Percentiles rank a stretch among this genome's conserved stretches.
phyloP scores from a whole-genome alignment of 768 basidiomycete genomes.

The Kwoniella sp. region DNA sequence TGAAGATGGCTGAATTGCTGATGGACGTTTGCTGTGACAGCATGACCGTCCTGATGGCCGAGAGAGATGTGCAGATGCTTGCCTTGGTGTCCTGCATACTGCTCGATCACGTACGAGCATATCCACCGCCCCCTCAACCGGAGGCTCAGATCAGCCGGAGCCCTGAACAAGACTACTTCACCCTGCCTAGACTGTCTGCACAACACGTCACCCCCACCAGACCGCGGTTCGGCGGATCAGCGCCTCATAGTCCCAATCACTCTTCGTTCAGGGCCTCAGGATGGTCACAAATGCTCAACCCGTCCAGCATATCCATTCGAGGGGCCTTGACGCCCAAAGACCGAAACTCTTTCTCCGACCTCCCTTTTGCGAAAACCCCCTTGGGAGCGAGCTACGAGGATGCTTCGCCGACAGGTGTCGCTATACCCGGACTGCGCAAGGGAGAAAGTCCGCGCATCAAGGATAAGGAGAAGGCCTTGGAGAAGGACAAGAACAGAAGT shows the following conservation, averaged over 20 bases:
- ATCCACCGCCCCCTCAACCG: slow-evolving; percentile 15
- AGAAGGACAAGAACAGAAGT: background rate
- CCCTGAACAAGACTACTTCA: slow-evolving; percentile 41
- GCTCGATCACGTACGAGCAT: slow-evolving; percentile 13
- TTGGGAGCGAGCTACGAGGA: slow-evolving; percentile 15
- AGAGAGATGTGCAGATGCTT: slow-evolving; percentile 38
- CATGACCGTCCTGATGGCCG: slow-evolving; percentile 19
- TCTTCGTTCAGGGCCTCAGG: slow-evolving; percentile 24
- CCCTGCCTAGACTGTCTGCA: slow-evolving; percentile 23
- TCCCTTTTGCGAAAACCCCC: slow-evolving; percentile 8
- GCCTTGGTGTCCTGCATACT: slow-evolving; percentile 34
- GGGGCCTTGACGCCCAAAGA: slow-evolving; percentile 16
- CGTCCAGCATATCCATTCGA: slow-evolving; percentile 24
- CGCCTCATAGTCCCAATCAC: slow-evolving; percentile 9
- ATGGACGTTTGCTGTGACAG: slow-evolving; percentile 7
- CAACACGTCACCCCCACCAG: slow-evolving; percentile 11
- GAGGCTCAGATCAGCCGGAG: slow-evolving; percentile 12
- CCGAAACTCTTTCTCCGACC: slow-evolving; percentile 10
- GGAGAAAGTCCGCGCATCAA: slow-evolving; percentile 5
- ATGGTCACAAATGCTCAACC: slow-evolving; percentile 39
- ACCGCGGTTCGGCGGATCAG: slow-evolving; percentile 3
- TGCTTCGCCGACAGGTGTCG: slow-evolving; percentile 9
- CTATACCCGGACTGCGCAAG: background rate
- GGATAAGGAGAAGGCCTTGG: background rate
- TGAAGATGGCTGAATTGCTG: background rate